Evolutionary conservation across 805 yeast genomes (phyloP), one percentile per base, ranked within the genome.

Genomic region (Cyberlindnera euphorbiiphila): DNA sequence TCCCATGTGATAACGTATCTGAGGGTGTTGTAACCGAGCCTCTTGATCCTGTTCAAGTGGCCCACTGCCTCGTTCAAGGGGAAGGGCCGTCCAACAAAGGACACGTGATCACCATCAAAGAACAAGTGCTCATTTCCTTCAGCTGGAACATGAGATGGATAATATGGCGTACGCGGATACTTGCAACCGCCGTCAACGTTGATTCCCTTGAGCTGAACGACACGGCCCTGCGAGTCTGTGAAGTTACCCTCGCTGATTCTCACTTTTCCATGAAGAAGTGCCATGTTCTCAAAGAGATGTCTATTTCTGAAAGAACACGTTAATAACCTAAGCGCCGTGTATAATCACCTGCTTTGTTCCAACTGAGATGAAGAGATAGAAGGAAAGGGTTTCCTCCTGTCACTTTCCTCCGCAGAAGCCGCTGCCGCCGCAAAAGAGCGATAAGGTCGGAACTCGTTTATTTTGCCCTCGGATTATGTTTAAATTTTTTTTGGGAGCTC

Each of bases 1-100:
- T 89, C 97, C 97, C 97, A 89, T 1, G 94, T 82, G 34, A 85
- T 66, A 14, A 87, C 64, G 56, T 79, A 84, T 39, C 97, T 64
- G 15, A 89, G 71, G 3, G 82, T 71, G 56, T 88, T 89, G 60
- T 73, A 86, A 2, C 97, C 97, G 75, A 89, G 74, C 6, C 78
- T 66, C 55, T 81, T 85, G 54, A 89, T 74, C 40, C 94, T 66
- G 9, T 59, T 64, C 29, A 89, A 65, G 57, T 89, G 96, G 25
- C 51, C 63, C 39, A 68, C 77, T 0, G 93, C 89, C 17, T 85
- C 89, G 2, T 69, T 77, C 10, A 88, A 51, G 0, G 89, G 81
- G 51, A 85, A 82, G 0, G 96, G 96, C 36, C 86, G 68, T 1
- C 86, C 86, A 0, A 84, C 85, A 61, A 85, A 88, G n/a, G 89